These are phyloP conservation scores for Bromus sterilis DNA, from an alignment of 176 grass and related monocot genomes.

Conservation along the genomic window DNA sequence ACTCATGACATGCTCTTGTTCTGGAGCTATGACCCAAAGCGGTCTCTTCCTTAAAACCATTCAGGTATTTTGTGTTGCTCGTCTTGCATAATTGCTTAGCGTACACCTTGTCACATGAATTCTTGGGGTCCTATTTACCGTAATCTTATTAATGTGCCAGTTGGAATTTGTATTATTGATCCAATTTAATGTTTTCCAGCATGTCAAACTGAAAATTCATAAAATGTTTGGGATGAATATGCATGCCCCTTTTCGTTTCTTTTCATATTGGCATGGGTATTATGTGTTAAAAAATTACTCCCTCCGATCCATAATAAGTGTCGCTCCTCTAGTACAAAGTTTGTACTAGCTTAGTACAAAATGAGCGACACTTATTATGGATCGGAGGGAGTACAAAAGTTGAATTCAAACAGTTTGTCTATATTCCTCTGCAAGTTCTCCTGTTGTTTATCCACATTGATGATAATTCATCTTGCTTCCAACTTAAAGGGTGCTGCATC, in stretches of 20 bases:
- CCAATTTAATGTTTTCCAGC: neutral
- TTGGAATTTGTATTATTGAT: neutral
- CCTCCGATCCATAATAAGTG: too few species aligned
- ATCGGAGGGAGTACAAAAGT: too few species aligned
- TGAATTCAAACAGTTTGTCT: neutral
- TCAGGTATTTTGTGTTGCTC: conserved; percentile 38
- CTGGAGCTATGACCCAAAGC: conserved; percentile 97
- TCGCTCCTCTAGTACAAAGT: too few species aligned
- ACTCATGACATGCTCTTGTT: conserved; percentile 95
- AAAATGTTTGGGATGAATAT: neutral
- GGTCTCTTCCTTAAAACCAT: conserved; percentile 68
- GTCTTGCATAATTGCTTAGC: neutral
- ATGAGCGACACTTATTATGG: too few species aligned
- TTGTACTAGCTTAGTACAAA: too few species aligned
- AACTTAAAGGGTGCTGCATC: conserved; percentile 72
- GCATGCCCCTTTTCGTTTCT: neutral
- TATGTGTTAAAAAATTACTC: neutral
- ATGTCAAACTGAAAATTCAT: neutral
- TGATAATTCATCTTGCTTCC: neutral
- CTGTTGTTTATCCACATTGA: neutral
- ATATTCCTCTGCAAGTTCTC: neutral
- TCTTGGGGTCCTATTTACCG: neutral
- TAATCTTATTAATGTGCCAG: neutral
- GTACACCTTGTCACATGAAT: neutral
- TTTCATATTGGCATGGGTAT: neutral